These are phyloP conservation scores for Chlorella sp. DNA, from an alignment of 139 green algal genomes.

Conservation along the genomic window DNA sequence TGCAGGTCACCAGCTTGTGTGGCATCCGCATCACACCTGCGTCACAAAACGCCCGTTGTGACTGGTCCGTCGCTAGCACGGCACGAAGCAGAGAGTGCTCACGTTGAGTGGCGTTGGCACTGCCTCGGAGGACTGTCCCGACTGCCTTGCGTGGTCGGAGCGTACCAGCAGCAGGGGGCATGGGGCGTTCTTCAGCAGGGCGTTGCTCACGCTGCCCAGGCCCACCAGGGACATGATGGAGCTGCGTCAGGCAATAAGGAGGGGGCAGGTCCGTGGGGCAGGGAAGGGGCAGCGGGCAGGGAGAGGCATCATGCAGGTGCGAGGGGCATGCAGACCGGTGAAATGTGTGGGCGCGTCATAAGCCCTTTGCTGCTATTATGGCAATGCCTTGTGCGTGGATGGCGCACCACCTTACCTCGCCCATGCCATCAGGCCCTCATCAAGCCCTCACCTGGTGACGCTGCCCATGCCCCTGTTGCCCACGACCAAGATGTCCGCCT, in stretches of 20 bases:
- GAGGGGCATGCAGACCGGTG: background rate
- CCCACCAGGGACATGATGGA: background rate
- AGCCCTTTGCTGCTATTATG: background rate
- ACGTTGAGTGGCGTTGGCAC: too few relatives aligned
- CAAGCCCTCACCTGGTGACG: constrained; percentile 1
- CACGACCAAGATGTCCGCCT: background rate
- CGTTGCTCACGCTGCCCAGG: background rate
- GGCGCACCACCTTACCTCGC: background rate
- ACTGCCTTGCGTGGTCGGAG: background rate
- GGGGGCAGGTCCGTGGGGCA: too few relatives aligned
- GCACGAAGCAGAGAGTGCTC: too few relatives aligned
- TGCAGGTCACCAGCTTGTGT: too few relatives aligned
- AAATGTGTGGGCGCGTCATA: background rate
- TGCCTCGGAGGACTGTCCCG: too few relatives aligned
- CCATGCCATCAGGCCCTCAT: background rate
- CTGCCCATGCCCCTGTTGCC: constrained; percentile 5
- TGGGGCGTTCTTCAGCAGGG: background rate
- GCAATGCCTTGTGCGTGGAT: background rate
- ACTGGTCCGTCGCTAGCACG: too few relatives aligned
- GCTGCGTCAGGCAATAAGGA: background rate
- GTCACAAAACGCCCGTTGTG: too few relatives aligned
- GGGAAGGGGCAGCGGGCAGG: too few relatives aligned
- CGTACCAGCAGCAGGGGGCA: background rate
- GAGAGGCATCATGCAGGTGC: too few relatives aligned
- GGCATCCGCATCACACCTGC: too few relatives aligned